Evolutionary conservation across 208 protist genomes (phyloP).

Genomic region (Leishmania turanica): DNA sequence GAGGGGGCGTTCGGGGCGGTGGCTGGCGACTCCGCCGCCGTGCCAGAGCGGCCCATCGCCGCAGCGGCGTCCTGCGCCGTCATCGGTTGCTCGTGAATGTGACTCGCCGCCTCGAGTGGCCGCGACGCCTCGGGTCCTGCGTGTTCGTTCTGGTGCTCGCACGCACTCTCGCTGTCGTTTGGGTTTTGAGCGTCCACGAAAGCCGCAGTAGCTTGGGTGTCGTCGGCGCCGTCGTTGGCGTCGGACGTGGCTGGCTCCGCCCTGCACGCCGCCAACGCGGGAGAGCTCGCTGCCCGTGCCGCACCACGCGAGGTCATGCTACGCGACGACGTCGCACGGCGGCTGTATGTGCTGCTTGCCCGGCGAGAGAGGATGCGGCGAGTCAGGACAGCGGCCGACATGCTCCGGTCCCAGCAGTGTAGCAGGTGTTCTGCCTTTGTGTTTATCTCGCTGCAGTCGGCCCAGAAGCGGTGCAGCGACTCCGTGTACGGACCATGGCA

Average conservation of each 20-base stretch:
- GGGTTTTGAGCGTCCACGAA: neutral
- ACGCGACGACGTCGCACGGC: slow-evolving; percentile 17
- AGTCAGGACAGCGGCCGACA: slow-evolving; percentile 21
- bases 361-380: slow-evolving; percentile 10
- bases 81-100: slow-evolving; percentile 8
- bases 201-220: neutral
- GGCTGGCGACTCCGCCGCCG: slow-evolving; percentile 2
- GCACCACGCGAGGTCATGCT: slow-evolving; percentile 13
- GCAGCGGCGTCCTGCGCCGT: neutral
- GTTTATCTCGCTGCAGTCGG: slow-evolving; percentile 57
- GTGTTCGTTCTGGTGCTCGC: slow-evolving; percentile 22
- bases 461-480: slow-evolving; percentile 51
- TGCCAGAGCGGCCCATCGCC: neutral
- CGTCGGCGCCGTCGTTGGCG: neutral
- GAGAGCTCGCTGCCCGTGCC: neutral
- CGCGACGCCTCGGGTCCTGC: slow-evolving; percentile 4
- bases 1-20: neutral
- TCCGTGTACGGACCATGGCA: slow-evolving; percentile 46
- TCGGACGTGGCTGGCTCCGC: neutral
- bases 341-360: slow-evolving; percentile 3
- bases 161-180: neutral
- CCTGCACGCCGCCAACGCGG: neutral
- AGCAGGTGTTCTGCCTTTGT: slow-evolving; percentile 43
- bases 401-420: slow-evolving; percentile 28
- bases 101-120: slow-evolving; percentile 7